Base-by-base conservation (phyloP, 768 basidiomycete genomes). In the Ephemerocybe angulata region DNA sequence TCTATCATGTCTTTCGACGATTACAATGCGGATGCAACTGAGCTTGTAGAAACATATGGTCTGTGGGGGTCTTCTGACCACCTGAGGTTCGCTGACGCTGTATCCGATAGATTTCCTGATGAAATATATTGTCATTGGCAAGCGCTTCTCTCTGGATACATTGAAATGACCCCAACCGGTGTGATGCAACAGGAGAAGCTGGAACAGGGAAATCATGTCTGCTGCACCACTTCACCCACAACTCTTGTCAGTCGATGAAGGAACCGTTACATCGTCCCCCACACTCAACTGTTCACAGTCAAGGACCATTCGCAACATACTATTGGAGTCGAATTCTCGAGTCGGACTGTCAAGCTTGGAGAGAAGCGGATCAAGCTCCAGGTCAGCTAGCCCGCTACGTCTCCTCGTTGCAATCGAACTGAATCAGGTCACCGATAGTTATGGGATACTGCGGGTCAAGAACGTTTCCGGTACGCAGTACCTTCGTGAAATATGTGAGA, bases 371-470 rank as follows among this genome's bases (percentile, higher is more conserved):
- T 97, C 61, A 98, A 97, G 70, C 80, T 98, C 35, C 96, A 98
- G 84, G 94, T 93, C 43, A 59, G 81, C 63, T 13, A 46, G 50
- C 51, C n/a, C 37, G 55, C n/a, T n/a, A 33, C 52, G 55, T 46
- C 27, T 28, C 58, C 19, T 41, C 22, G 52, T 21, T 27, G n/a
- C n/a, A 46, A 46, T 59, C 53, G 55, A 56, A 52, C 58, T 67
- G 47, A 65, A 40, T 37, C 31, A 22, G 25, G 22, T 40, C 19
- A 31, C 38, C 29, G 60, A 56, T 60, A 96, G 93, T 74, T 96
- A 43, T 98, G 96, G 95, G 95, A 97, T 69, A 95, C 93, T 21
- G 96, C 95, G 29, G 96, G 96, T 17, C 96, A 98, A 72, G 95
- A 97, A 71, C 80, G 95, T 59, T 95, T 96, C 69, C 81, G 93